Evolutionary conservation across 2,329 filamentous ascomycete species (phyloP), one percentile per base, ranked within the genome.

Genomic region (Microdochium nivale): DNA sequence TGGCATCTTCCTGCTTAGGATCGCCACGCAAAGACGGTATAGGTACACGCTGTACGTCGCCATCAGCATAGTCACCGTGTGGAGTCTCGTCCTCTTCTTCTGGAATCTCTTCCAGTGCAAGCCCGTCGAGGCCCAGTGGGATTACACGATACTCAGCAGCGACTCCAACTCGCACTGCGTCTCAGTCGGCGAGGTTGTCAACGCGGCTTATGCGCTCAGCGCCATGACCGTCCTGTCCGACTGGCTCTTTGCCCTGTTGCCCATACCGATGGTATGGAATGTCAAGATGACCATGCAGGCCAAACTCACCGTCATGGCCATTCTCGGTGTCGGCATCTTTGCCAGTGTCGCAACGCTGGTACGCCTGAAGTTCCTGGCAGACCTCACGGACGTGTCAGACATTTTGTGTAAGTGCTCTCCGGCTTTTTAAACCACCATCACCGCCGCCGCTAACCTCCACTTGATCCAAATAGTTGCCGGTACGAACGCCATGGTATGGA

Each of bases 401-500:
- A 70, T 79, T 16, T 60, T 79, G 30, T 76, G 77, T 79, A 69
- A 56, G 72, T 62, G 21, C n/a, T 7, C 3, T 3, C 54, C 14
- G 14, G 35, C 9, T 19, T 19, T 10, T 21, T 19, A 13, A 7
- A 21, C 56, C 60, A 57, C 49, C n/a, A 30, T 5, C 43, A 27
- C 35, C 52, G 2, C 24, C 5, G 24, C 19, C 21, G 67, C 48
- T 8, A 16, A 19, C 1, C 7, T 19, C 40, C 9, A 19, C 21
- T 7, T 21, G 21, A 19, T 21, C 19, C 40, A 32, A 9, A 35
- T 47, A 78, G 75, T 69, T 59, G 68, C 70, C 50, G 74, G 70
- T 23, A 80, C 76, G 3, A 67, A 78, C 53, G 71, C 76, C 33
- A 76, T 78, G 71, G 68, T 80, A 7, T 81, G 78, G 78, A 80